Base-by-base conservation (phyloP, 352 stramenopile species). In the Plasmopara halstedii region DNA sequence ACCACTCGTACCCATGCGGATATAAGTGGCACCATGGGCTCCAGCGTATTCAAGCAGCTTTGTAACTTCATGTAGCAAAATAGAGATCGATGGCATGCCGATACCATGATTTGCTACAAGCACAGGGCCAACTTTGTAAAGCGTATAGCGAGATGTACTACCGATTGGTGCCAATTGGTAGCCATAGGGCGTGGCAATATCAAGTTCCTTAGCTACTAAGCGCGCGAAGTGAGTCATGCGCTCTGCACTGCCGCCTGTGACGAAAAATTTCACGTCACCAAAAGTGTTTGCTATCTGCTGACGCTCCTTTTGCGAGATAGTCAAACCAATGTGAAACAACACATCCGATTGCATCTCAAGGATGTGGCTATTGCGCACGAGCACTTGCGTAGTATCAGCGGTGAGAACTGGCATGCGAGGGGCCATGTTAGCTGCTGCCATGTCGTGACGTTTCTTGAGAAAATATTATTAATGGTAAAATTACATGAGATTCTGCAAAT, bases 51-150 rank as follows among this genome's bases (percentile, higher is more conserved):
- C 68, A 18, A 92, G 76, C 48, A 87, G 64, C 62, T 88, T 88
- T 62, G 79, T 88, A 26, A 89, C 73, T 46, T 92, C 80, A 50
- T 92, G 79, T 41, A 92, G 56, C 42, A 88, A 43, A 48, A 92
- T 88, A 18, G 73, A 83, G 36, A 85, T 69, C n/a, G 78, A 90
- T 20, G 80, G 80, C 58, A 85, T 75, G 42, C 80, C 77, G 61
- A 89, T 88, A 38, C 80, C 80, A 44, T 92, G 80, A 59, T 85
- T 90, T 39, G 72, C 76, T 33, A 88, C 65, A 14, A 92, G 64
- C 56, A 89, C 75, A 2, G 75, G 71, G 6, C 77, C 80, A 25
- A 89, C 80, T 60, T 92, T 92, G 73, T 73, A 92, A 18, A 88
- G 44, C 42, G 70, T 70, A 58, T 89, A 92, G 39, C 80, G 78